Percentiles rank a stretch among this genome's conserved stretches.
Evolutionary conservation across 768 basidiomycete species (phyloP).

Genomic region (Pleurotus platypus): DNA sequence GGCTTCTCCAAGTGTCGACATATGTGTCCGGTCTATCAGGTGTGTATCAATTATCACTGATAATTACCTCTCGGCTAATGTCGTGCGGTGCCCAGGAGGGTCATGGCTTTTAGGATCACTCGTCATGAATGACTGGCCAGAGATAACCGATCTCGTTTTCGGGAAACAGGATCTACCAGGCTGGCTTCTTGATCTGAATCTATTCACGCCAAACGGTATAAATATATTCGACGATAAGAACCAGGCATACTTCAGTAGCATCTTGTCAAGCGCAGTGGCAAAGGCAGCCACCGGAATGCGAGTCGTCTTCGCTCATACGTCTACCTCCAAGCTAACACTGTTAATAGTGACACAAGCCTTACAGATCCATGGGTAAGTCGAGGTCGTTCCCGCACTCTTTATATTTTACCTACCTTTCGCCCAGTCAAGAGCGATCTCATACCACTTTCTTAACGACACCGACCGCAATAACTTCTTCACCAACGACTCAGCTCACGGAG

Average conservation of each 20-base stretch:
- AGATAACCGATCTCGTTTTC: conserved; percentile 50
- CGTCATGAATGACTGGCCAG: conserved; percentile 61
- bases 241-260: conserved; percentile 49
- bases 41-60: conserved; percentile 19
- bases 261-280: conserved; percentile 51
- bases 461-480: conserved; percentile 55
- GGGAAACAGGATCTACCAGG: conserved; percentile 47
- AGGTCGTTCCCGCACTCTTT: too few species aligned
- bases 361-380: conserved; percentile 47
- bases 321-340: not conserved
- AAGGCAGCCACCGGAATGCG: conserved; percentile 54
- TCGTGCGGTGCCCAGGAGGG: conserved; percentile 58
- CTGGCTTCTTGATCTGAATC: conserved; percentile 54
- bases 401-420: too few species aligned
- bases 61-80: not conserved
- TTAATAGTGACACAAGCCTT: conserved; percentile 56
- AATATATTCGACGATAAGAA: conserved; percentile 41
- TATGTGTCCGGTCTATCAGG: conserved; percentile 69
- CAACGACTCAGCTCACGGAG: conserved; percentile 58
- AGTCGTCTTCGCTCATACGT: conserved; percentile 15
- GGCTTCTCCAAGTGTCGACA: conserved; percentile 63
- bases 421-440: conserved; percentile 58
- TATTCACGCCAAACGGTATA: conserved; percentile 51
- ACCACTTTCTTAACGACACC: conserved; percentile 73
- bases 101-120: conserved; percentile 68